phyloP scores from a whole-genome alignment of 306 rosid genomes.

The Casuarina equisetifolia region DNA sequence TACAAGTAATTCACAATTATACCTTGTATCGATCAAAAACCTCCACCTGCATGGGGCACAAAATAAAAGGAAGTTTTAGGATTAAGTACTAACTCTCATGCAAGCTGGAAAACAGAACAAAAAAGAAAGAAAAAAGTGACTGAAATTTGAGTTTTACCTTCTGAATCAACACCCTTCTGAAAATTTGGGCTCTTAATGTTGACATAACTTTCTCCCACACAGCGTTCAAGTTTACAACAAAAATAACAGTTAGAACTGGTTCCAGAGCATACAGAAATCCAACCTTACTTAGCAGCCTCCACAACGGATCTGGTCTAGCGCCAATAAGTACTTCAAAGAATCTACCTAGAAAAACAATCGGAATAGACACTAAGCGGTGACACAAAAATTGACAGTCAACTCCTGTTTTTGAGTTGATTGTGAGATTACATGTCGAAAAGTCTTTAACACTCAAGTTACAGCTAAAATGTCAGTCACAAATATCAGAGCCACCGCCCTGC shows the following conservation, averaged over 20 bases:
- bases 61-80: constrained; percentile 10
- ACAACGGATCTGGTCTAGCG: constrained; percentile 76
- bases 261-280: constrained; percentile 86
- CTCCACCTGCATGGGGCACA: constrained; percentile 62
- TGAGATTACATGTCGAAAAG: not conserved
- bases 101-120: not conserved
- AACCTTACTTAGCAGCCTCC: constrained; percentile 78
- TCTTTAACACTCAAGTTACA: not conserved
- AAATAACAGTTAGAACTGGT: constrained; percentile 78
- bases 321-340: constrained; percentile 88
- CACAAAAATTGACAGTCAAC: not conserved
- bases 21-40: constrained; percentile 96
- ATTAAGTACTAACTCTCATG: not conserved
- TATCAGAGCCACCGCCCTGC: not conserved
- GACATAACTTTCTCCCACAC: constrained; percentile 97
- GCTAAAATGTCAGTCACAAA: not conserved
- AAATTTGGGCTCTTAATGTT: constrained; percentile 81
- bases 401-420: not conserved
- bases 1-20: constrained; percentile 22
- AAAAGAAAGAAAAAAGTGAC: constrained; percentile 3
- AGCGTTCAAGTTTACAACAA: constrained; percentile 76
- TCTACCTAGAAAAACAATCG: constrained; percentile 49
- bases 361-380: constrained; percentile 14
- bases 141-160: constrained; percentile 47
- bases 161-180: constrained; percentile 82